Base-by-base conservation (phyloP, 2,329 filamentous ascomycete genomes). In the Cladobotryum mycophilum region DNA sequence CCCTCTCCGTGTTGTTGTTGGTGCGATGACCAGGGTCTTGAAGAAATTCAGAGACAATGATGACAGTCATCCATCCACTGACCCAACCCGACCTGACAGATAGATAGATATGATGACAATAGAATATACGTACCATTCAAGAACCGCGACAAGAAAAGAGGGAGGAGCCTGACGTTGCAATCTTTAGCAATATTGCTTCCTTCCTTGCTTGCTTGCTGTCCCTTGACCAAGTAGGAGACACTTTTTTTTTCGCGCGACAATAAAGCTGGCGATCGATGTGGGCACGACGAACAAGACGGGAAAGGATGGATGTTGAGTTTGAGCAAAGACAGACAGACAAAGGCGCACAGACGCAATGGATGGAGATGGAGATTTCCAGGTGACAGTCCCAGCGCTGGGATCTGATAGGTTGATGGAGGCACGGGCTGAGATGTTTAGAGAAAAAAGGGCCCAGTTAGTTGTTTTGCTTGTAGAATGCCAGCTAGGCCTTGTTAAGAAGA, bases 241-340 rank as follows among this genome's bases (percentile, higher is more conserved):
- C 14, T 38, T 33, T 13, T 25, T 44, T 33, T 44, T 13, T 42
- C 47, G 25, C 41, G 42, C 51, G 51, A 47, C 47, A 53, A 48
- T 48, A 20, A 45, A 47, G 47, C 51, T 51, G 51, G 47, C 51
- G 48, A 53, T 53, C 48, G 48, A 53, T 53, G 51, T 53, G 51
- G 51, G 51, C 51, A 41, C 47, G 22, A 25, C 22, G 22, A n/a
- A n/a, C n/a, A 25, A 4, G 22, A 25, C 22, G 22, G 22, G 15
- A 17, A 41, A 41, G 42, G 48, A 48, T 47, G 51, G 20, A 20
- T 20, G 33, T 53, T 34, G 38, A 50, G 47, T 38, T 47, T 30
- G 36, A 44, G 38, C 20, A 20, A 3, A 20, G 5, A 5, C 20
- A 20, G 20, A n/a, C 38, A 25, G 48, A 50, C 33, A 46, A 40